Base-by-base conservation (phyloP, 129 eudicot genomes). In the Pseudognaphalium luteoalbum region DNA sequence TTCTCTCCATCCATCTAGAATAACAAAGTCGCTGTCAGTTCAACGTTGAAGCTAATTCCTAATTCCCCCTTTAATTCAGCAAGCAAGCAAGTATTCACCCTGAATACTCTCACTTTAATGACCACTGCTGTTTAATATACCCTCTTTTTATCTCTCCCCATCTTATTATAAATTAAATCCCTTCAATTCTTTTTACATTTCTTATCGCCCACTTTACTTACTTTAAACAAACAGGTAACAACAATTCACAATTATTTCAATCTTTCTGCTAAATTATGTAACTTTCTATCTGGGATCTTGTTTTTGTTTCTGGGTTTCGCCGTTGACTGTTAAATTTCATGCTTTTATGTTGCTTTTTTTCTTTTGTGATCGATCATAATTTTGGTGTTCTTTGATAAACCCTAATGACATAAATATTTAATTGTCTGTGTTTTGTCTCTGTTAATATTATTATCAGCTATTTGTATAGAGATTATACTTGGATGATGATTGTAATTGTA, bases 211-310 rank as follows among this genome's bases (percentile, higher is more conserved):
- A 47, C 54, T 47, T 47, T 47, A 47, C 54, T 47, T 14, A 47
- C n/a, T 47, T 47, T 12, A 47, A 14, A 3, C 54, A 3, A 47
- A 47, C 54, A 47, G 54, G 54, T 47, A 47, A 47, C 54, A 47
- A 47, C 54, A 47, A 47, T 63, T 30, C 17, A 47, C 54, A 47
- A 47, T 47, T 47, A 47, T 47, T 47, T 47, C 42, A 57, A 7
- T 58, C 62, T 21, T 70, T 78, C 44, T 41, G 25, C 20, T 21
- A 25, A 60, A 68, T 70, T 56, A 35, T 56, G 39, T 70, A 10
- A 41, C 34, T 78, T 61, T 19, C 4, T 78, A 78, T 70, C 35
- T 71, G 71, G 66, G 82, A 70, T 78, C 77, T 72, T 78, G 42
- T 32, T 78, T 57, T 51, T 62, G 41, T 22, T 71, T 50, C 21